phyloP scores from a whole-genome alignment of 2,329 filamentous ascomycete species.

The Exserohilum rostratum region DNA sequence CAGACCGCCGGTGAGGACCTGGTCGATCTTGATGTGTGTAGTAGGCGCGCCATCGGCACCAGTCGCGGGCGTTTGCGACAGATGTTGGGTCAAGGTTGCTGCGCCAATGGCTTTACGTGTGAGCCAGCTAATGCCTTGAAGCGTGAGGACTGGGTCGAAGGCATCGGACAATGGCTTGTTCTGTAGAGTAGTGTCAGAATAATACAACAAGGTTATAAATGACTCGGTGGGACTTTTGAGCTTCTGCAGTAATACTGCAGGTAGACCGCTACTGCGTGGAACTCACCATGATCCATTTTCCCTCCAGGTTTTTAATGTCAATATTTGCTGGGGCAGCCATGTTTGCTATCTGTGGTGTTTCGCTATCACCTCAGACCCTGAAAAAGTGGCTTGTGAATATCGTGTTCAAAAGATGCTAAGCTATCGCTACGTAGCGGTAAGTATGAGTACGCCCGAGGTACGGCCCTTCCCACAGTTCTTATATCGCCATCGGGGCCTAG shows the following conservation, averaged over 20 bases:
- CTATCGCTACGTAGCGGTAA: constrained; percentile 3
- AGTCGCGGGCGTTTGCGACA: constrained; percentile 49
- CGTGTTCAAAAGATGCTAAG: constrained; percentile 3
- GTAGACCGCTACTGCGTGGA: neutral
- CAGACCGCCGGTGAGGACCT: constrained; percentile 73
- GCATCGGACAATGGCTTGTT: constrained; percentile 76
- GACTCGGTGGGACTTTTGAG: neutral
- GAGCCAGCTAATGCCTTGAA: constrained; percentile 66
- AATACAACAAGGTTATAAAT: neutral
- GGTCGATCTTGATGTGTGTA: constrained; percentile 73
- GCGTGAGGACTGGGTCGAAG: constrained; percentile 69
- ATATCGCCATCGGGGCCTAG: constrained; percentile 19
- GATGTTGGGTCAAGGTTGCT: constrained; percentile 70
- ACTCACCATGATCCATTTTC: constrained; percentile 49
- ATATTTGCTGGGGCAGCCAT: constrained; percentile 48
- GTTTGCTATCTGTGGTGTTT: constrained; percentile 6
- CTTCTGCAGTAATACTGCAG: neutral
- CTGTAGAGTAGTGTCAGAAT: constrained; percentile 51
- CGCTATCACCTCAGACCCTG: neutral
- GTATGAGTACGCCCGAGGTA: neutral
- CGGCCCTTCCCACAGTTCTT: constrained; percentile 8
- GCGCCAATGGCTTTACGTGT: constrained; percentile 73
- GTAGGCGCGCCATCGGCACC: constrained; percentile 26
- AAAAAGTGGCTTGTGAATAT: neutral
- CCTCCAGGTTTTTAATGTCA: constrained; percentile 46